phyloP scores from a whole-genome alignment of 1,284 basidiomycete genomes.

The Heterobasidion parviporum region DNA sequence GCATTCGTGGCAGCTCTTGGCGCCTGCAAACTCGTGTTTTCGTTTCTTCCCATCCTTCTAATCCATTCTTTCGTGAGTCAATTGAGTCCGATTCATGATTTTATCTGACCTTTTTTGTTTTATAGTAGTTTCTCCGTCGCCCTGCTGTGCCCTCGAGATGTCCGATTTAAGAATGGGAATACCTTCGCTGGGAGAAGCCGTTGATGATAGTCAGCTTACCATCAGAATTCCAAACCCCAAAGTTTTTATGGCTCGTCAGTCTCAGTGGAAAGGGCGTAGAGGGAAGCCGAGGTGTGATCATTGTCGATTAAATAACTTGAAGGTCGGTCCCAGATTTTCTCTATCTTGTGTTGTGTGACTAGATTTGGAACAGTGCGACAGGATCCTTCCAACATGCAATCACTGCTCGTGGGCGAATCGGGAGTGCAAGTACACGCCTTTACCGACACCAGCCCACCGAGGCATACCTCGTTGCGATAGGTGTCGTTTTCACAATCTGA shows the following conservation, averaged over 20 bases:
- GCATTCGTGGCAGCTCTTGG: not conserved
- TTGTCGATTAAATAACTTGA: constrained; percentile 62
- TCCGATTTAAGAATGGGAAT: constrained; percentile 31
- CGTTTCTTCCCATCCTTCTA: not conserved
- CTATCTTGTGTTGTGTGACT: not conserved
- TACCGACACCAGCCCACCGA: constrained; percentile 65
- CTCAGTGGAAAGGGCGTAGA: constrained; percentile 62
- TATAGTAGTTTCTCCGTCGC: not conserved
- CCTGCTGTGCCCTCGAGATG: constrained; percentile 11
- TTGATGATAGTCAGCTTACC: constrained; percentile 52
- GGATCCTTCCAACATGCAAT: constrained; percentile 62
- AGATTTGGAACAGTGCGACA: constrained; percentile 47
- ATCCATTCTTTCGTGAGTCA: no score
- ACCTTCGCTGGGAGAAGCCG: constrained; percentile 35
- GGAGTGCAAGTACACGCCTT: constrained; percentile 63
- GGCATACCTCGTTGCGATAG: constrained; percentile 67
- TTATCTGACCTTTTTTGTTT: no score
- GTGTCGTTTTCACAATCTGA: constrained; percentile 56
- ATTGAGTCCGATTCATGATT: no score
- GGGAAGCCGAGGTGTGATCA: constrained; percentile 67
- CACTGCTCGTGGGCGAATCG: constrained; percentile 59
- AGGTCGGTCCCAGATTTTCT: constrained; percentile 32
- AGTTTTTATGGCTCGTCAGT: constrained; percentile 37
- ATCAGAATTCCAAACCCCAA: constrained; percentile 45
- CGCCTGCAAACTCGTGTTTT: not conserved